phyloP scores from a whole-genome alignment of 345 rosid genomes.

The Citrus medica region DNA sequence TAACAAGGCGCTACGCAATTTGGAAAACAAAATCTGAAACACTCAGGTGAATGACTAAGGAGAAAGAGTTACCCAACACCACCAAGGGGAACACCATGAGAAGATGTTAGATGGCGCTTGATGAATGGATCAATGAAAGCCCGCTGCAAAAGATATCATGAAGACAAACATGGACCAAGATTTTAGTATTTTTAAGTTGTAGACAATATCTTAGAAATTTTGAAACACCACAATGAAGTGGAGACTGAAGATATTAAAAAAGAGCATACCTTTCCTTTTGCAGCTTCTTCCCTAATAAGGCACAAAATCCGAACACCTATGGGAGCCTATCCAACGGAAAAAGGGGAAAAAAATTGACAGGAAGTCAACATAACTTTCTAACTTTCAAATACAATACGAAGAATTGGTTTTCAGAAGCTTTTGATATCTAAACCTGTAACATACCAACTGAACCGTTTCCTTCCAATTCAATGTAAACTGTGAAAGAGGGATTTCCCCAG shows the following conservation, averaged over 20 bases:
- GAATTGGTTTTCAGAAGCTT: background rate
- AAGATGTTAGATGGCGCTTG: conserved; percentile 51
- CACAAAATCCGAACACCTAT: conserved; percentile 70
- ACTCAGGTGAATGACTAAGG: background rate
- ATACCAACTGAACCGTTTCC: conserved; percentile 65
- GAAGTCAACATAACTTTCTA: background rate
- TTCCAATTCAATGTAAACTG: conserved; percentile 42
- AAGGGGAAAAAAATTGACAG: background rate
- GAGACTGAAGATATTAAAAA: background rate
- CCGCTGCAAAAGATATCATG: conserved; percentile 34
- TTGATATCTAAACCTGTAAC: background rate
- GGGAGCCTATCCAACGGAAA: conserved; percentile 64
- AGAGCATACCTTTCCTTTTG: conserved; percentile 58
- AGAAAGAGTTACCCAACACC: conserved; percentile 69
- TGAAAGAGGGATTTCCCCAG: conserved; percentile 29
- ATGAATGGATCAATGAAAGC: conserved; percentile 60
- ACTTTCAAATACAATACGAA: background rate
- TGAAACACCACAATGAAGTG: conserved; percentile 5
- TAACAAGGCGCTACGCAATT: background rate
- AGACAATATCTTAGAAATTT: background rate
- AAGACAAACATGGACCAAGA: conserved; percentile 1
- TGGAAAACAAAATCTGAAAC: background rate
- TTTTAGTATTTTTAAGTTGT: background rate
- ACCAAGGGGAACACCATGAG: conserved; percentile 81
- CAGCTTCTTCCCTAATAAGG: conserved; percentile 47